These are phyloP conservation scores for Flagelloscypha sp. DNA, from an alignment of 768 basidiomycete genomes.

Conservation along the genomic window DNA sequence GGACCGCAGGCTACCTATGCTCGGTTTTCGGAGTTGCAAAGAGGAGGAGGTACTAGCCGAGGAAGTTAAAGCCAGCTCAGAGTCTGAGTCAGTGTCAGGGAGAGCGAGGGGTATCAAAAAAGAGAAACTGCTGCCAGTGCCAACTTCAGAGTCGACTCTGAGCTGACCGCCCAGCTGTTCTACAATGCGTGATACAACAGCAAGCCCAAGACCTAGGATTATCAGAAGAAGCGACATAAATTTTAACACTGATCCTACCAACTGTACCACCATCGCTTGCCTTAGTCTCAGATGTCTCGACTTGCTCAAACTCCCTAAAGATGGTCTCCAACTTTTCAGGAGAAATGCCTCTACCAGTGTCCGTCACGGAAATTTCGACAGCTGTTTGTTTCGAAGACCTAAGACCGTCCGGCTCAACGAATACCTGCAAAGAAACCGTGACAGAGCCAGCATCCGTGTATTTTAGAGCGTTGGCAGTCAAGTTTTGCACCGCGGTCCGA, in stretches of 20 bases:
- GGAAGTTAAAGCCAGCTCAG: conserved; percentile 7
- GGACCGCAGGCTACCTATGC: conserved; percentile 19
- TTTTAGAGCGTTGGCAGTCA: conserved; percentile 74
- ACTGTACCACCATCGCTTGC: conserved; percentile 33
- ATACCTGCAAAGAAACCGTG: conserved; percentile 46
- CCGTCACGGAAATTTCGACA: conserved; percentile 62
- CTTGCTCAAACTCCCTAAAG: conserved; percentile 74
- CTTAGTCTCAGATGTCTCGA: conserved; percentile 43
- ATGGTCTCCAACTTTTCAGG: conserved; percentile 61
- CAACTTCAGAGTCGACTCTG: conserved; percentile 64
- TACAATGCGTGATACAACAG: conserved; percentile 74
- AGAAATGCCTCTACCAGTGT: conserved; percentile 69
- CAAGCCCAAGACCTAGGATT: conserved; percentile 55
- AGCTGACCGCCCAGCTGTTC: conserved; percentile 74
- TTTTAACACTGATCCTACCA: conserved; percentile 24
- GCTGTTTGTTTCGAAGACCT: conserved; percentile 37
- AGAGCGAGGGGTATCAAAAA: conserved; percentile 60
- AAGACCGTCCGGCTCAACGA: conserved; percentile 43
- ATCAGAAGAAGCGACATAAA: neutral
- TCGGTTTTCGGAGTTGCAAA: conserved; percentile 16
- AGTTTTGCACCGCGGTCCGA: conserved; percentile 66
- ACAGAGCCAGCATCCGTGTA: conserved; percentile 59
- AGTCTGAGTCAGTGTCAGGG: conserved; percentile 15
- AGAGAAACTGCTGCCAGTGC: conserved; percentile 62
- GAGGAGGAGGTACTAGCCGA: conserved; percentile 14